Evolutionary conservation across 2,329 filamentous ascomycete genomes (phyloP), one percentile per base, ranked within the genome.

Genomic region (Beauveria rudraprayagi): DNA sequence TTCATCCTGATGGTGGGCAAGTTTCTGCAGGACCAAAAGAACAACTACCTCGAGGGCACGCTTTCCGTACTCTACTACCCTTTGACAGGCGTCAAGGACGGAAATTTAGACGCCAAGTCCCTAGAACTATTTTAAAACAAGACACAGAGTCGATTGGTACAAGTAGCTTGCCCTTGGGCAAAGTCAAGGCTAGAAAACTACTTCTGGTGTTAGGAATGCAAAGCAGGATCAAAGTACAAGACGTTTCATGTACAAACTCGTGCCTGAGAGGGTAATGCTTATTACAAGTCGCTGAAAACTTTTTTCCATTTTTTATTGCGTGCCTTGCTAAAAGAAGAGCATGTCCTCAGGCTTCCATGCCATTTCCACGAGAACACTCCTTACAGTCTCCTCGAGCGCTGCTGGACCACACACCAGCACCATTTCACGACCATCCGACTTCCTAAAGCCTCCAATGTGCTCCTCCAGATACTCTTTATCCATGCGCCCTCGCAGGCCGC

Each of bases 1-100:
- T 85, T 90, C 30, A 93, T 96, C 67, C 78, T 97, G 47, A 91
- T 92, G 0, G 90, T 96, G 43, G 91, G 92, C 1, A 90, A 91
- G 64, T 96, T 96, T 75, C 76, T 83, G 22, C 22, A 2, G 22
- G 22, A 22, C 22, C 22, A 2, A 2, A 22, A 22, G 22, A 22
- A 22, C 22, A 22, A 22, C 22, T 22, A 22, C 22, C 22, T 22
- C 22, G 22, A 22, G 22, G 22, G 22, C 22, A 22, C 22, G 22
- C 22, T 22, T 1, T 82, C 82, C 1, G 82, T 82, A 1, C 83
- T 75, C 64, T 84, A 80, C 67, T 85, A 81, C 65, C 83, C 83
- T 3, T 61, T 53, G n/a, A 61, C 53, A 3, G 60, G 47, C 8
- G 24, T 47, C 62, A 73, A 74, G 14, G 34, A 16, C 16, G 58